Percentiles rank a stretch among this genome's conserved stretches.
Evolutionary conservation across 2,329 filamentous ascomycete species (phyloP).

Genomic region (Scytalidium sp.): DNA sequence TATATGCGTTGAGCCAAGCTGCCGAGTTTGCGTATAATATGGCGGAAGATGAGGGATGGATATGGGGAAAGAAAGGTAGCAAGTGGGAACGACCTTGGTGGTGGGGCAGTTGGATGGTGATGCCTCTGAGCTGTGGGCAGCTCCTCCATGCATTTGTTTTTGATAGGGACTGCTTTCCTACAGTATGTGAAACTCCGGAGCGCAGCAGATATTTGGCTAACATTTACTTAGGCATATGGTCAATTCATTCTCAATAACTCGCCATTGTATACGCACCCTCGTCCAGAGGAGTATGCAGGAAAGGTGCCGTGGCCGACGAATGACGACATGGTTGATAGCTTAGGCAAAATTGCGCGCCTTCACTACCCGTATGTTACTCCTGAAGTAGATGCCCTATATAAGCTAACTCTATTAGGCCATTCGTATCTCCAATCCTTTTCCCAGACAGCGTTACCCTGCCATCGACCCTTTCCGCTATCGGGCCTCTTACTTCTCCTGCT

Average conservation of each 20-base stretch:
- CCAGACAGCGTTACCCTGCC: constrained; percentile 68
- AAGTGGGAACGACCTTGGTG: constrained; percentile 71
- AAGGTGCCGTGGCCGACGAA: constrained; percentile 71
- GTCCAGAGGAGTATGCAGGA: constrained; percentile 66
- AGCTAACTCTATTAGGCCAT: constrained; percentile 50
- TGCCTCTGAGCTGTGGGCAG: constrained; percentile 74
- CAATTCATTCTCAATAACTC: constrained; percentile 69
- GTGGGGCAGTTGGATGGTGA: constrained; percentile 81
- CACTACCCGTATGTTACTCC: constrained; percentile 70
- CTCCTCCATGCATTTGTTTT: constrained; percentile 74
- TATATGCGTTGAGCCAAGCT: constrained; percentile 77
- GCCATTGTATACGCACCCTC: constrained; percentile 71
- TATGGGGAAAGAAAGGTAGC: constrained; percentile 55
- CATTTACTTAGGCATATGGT: constrained; percentile 42
- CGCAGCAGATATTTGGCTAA: constrained; percentile 7
- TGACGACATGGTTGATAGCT: constrained; percentile 73
- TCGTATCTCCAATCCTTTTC: constrained; percentile 83
- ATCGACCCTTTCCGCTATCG: constrained; percentile 61
- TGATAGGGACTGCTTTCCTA: constrained; percentile 70
- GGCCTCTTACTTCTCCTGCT: constrained; percentile 76
- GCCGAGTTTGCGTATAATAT: constrained; percentile 86
- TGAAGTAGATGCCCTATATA: constrained; percentile 2
- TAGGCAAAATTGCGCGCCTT: constrained; percentile 77
- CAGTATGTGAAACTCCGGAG: constrained; percentile 40
- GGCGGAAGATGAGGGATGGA: constrained; percentile 68